Evolutionary conservation across 331 rosid genomes (phyloP).

Genomic region (Erythrophleum ivorense): DNA sequence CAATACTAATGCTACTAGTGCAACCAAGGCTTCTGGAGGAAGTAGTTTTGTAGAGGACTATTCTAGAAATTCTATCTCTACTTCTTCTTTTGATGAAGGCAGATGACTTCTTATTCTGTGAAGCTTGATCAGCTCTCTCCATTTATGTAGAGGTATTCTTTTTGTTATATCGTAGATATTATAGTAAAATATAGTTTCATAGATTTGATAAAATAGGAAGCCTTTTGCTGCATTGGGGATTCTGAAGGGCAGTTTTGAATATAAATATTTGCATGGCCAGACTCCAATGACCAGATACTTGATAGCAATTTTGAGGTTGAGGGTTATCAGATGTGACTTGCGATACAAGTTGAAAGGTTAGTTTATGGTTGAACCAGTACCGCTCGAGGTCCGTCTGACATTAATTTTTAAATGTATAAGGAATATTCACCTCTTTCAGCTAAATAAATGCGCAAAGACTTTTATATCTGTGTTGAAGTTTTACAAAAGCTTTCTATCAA

Average conservation of each 20-base stretch:
- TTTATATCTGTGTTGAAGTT: too few relatives aligned
- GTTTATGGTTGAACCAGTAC: not conserved
- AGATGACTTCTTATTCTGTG: slow-evolving; percentile 42
- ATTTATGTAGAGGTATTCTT: not conserved
- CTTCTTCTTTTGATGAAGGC: slow-evolving; percentile 67
- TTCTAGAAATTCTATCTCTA: slow-evolving; percentile 68
- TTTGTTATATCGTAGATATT: not conserved
- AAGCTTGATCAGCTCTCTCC: not conserved
- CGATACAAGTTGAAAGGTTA: not conserved
- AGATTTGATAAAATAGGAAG: not conserved
- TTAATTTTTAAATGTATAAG: too few relatives aligned
- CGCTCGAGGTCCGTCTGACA: too few relatives aligned
- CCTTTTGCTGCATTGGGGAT: not conserved
- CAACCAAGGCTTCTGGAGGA: slow-evolving; percentile 52
- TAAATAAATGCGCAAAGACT: too few relatives aligned
- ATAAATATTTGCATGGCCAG: not conserved
- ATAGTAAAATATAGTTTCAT: not conserved
- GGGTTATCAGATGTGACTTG: not conserved
- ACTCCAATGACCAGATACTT: not conserved
- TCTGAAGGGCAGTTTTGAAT: not conserved
- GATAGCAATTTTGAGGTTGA: not conserved
- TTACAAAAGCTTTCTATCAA: too few relatives aligned
- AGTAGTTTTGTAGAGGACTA: slow-evolving; percentile 55
- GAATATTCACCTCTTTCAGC: too few relatives aligned
- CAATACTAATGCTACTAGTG: slow-evolving; percentile 49